These are phyloP conservation scores for Prosopis cineraria DNA, from an alignment of 306 rosid species.

Conservation along the genomic window DNA sequence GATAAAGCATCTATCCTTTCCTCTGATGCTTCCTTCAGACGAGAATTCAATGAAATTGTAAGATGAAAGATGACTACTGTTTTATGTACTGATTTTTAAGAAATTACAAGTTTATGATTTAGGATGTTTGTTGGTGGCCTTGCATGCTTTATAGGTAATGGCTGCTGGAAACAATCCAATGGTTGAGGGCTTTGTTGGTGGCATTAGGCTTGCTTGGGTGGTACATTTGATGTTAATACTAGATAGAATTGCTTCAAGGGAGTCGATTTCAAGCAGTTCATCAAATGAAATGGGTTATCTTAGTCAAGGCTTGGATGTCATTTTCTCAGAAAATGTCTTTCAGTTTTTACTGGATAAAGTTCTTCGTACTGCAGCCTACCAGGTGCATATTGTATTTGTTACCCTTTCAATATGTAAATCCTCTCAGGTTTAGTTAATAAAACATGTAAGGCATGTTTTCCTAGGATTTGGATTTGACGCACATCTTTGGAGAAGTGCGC, in stretches of 20 bases:
- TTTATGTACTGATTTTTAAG: conserved; percentile 26
- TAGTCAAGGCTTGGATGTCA: conserved; percentile 70
- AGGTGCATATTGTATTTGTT: conserved; percentile 54
- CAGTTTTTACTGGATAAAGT: conserved; percentile 81
- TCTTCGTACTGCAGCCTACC: conserved; percentile 84
- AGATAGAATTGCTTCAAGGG: conserved; percentile 62
- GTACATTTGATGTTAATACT: conserved; percentile 86
- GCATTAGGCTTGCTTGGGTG: conserved; percentile 87
- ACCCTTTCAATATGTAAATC: background rate
- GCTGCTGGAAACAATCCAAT: conserved; percentile 72
- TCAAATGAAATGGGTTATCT: conserved; percentile 65
- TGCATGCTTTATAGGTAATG: conserved; percentile 68
- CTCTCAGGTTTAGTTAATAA: conserved; percentile 14
- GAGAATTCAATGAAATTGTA: conserved; percentile 84
- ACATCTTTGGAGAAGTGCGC: background rate
- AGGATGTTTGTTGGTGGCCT: conserved; percentile 31
- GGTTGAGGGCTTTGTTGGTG: conserved; percentile 72
- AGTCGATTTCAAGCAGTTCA: conserved; percentile 62
- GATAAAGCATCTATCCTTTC: conserved; percentile 86
- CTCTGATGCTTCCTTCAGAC: conserved; percentile 67
- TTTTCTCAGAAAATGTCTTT: conserved; percentile 82
- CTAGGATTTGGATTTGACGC: background rate
- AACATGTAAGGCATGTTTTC: conserved; percentile 4
- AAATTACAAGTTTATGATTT: conserved; percentile 31
- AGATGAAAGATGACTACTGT: conserved; percentile 39